Base-by-base conservation (phyloP, 371 early-diverging fungal species). In the Sporodiniella umbellata region DNA sequence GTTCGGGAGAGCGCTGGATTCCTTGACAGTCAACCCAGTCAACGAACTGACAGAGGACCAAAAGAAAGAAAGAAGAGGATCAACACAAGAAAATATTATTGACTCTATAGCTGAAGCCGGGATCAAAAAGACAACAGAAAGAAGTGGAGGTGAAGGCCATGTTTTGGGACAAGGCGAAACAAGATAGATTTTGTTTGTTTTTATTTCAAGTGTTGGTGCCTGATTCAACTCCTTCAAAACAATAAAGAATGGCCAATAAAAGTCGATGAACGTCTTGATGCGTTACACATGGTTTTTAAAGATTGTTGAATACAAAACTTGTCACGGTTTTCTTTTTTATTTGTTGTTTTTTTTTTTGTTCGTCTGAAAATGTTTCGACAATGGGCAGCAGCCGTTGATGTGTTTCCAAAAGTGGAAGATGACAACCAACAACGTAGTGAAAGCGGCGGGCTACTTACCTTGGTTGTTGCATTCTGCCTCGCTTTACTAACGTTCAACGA, bases 321-420 rank as follows among this genome's bases (percentile, higher is more conserved):
- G 35, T 3, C 35, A 28, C 30, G n/a, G 7, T 31, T 31, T 31
- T 10, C 12, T 30, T 30, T 8, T 30, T 31, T 31, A 31, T 31
- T 31, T 31, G 7, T 12, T 10, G 31, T 31, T n/a, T 35, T 35
- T 35, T n/a, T n/a, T 11, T 35, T 35, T 14, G 5, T 35, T 15
- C 14, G 15, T 8, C 8, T 35, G 35, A 35, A n/a, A 8, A 35
- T 14, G 26, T 52, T 61, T n/a, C 54, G 63, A 31, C 50, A 55
- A 25, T 38, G 60, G 8, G 51, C 51, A 14, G 64, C 67, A 26
- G 51, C 66, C 42, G 70, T 85, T 43, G 94, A 95, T 69, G 94
- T 90, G 8, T 95, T 95, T 57, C 88, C 90, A 7, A 95, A 95
- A 66, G 85, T 93, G 39, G 93, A 93, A 49, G 69, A 73, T 33